Conservation (phyloP, 805 yeast species). For the Kurtzmaniella fragi region DNA sequence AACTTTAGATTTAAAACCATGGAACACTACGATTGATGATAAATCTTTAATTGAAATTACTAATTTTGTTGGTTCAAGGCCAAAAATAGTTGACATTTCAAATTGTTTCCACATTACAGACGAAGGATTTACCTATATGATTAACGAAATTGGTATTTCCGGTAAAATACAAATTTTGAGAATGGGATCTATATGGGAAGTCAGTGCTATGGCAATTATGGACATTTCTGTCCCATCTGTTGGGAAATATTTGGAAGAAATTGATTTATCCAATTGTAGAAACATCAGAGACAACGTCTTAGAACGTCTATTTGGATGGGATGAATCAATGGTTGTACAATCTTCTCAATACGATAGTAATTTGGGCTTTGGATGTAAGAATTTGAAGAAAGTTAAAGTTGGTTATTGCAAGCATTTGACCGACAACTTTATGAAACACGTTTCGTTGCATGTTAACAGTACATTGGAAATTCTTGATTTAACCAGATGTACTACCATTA, state of each 20-base stretch:
- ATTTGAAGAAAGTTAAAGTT: conserved; percentile 47
- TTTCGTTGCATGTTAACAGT: conserved; percentile 54
- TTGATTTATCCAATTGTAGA: conserved; percentile 69
- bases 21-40: conserved; percentile 60
- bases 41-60: conserved; percentile 52
- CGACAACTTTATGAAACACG: conserved; percentile 59
- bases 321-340: conserved; percentile 9
- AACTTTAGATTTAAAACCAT: conserved; percentile 52
- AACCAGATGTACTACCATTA: conserved; percentile 73
- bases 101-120: conserved; percentile 77
- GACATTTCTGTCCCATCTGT: conserved; percentile 64
- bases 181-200: conserved; percentile 73
- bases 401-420: conserved; percentile 77
- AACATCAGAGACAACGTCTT: conserved; percentile 69
- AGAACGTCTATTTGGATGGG: conserved; percentile 62
- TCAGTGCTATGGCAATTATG: conserved; percentile 78
- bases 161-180: conserved; percentile 52
- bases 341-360: conserved; percentile 9
- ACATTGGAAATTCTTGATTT: conserved; percentile 54
- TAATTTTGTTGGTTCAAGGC: conserved; percentile 68
- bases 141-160: conserved; percentile 64
- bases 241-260: conserved; percentile 51
- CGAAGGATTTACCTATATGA: conserved; percentile 65
- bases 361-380: conserved; percentile 51
- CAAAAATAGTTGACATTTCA: conserved; percentile 55